Conservation (phyloP, 1,284 basidiomycete genomes). For the Chalciporus sp. region DNA sequence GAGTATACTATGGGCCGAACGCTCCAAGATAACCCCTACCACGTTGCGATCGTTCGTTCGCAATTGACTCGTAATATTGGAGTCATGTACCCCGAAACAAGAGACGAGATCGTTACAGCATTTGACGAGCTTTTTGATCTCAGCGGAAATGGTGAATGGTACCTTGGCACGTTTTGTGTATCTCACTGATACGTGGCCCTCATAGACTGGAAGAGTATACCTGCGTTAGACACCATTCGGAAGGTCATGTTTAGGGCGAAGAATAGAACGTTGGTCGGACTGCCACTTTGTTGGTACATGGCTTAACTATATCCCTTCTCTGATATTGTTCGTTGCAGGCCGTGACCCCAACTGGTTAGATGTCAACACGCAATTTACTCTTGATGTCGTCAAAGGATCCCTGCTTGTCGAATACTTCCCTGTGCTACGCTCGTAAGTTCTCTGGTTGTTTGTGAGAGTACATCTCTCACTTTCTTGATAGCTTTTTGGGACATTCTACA, state of each 20-base stretch:
- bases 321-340: constrained; percentile 31
- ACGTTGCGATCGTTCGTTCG: constrained; percentile 27
- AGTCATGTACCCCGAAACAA: constrained; percentile 26
- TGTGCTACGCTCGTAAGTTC: constrained; percentile 11
- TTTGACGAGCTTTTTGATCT: constrained; percentile 26
- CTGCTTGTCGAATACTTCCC: constrained; percentile 38
- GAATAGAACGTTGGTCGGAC: constrained; percentile 41
- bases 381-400: constrained; percentile 34
- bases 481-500: not conserved
- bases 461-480: constrained; percentile 1
- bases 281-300: constrained; percentile 36
- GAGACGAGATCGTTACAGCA: constrained; percentile 34
- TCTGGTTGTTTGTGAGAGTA: constrained; percentile 26
- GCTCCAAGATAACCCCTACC: constrained; percentile 28
- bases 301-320: not conserved
- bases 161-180: not conserved
- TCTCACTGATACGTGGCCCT: not conserved
- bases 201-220: constrained; percentile 31
- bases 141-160: constrained; percentile 8
- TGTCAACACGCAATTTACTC: constrained; percentile 36
- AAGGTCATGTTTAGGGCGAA: constrained; percentile 34
- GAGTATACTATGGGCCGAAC: constrained; percentile 31
- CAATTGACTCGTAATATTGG: constrained; percentile 35
- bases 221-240: constrained; percentile 16
- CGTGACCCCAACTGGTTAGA: constrained; percentile 37